Base-by-base conservation (phyloP, 495 filamentous ascomycete species). In the Aspergillus nidulans region DNA sequence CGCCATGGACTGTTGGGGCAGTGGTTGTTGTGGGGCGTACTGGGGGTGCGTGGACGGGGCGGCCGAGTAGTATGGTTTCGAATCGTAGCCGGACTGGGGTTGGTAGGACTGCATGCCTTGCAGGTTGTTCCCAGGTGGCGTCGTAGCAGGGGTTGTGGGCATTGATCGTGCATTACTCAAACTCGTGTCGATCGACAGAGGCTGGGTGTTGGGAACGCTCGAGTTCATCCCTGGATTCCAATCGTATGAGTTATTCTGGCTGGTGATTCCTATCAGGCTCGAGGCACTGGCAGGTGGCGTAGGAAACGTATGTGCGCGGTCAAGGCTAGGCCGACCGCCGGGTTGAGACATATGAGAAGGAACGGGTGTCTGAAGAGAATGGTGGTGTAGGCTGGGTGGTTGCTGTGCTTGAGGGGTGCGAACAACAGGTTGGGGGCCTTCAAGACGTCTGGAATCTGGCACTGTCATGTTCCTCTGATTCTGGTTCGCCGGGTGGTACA, bases 401-500 rank as follows among this genome's bases (percentile, higher is more conserved):
- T 88, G 85, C 25, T 83, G 74, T n/a, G 72, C 77, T 60, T 77
- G 82, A 19, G 77, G 62, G 56, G 76, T 70, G 19, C 76, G 67
- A 49, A 61, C 66, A 50, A 61, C 66, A 21, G 55, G 60, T 61
- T 48, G 66, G 19, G 40, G 64, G 12, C 71, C 69, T 57, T 76
- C 72, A 43, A 75, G 26, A 83, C 89, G 87, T 39, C 61, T 92
- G 86, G 87, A 87, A 30, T 91, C 91, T 56, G 91, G 89, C 83
- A 96, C 90, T 1, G 92, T 89, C 62, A 87, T 84, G 71, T 85
- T 89, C 19, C 89, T 90, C 43, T 91, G 76, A 39, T 74, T 85
- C 61, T 89, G 85, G 64, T 97, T 97, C 28, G 90, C 87, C 0
- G 92, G 92, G 64, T 97, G 94, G 68, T 97, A 97, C 56, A 98